These are phyloP conservation scores for Boletellus deceptivus DNA, from an alignment of 1,284 basidiomycete species.

Conservation along the genomic window DNA sequence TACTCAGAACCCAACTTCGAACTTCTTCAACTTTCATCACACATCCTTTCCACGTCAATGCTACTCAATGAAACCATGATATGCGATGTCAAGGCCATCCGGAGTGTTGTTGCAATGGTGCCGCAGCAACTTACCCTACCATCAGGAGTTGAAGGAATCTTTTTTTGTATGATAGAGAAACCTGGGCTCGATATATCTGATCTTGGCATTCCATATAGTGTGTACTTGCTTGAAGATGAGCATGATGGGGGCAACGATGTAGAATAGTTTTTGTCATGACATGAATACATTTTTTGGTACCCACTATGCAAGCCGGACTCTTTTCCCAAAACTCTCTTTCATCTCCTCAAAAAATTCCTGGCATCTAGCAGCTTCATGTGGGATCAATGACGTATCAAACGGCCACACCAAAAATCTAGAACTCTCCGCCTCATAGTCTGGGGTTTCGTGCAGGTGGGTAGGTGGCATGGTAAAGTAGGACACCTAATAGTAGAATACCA, in stretches of 20 bases:
- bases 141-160: neutral
- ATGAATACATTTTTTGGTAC: no score
- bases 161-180: constrained; percentile 13
- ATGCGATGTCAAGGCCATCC: constrained; percentile 6
- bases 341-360: no score
- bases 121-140: neutral
- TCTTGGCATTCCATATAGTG: constrained; percentile 5
- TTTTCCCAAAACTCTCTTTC: no score
- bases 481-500: no score
- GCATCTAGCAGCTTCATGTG: no score
- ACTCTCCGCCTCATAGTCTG: no score
- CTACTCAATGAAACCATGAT: neutral
- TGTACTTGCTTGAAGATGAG: constrained; percentile 3
- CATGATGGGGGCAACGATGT: neutral
- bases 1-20: constrained; percentile 3
- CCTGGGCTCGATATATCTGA: constrained; percentile 9
- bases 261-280: no score
- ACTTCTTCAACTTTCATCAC: constrained; percentile 6
- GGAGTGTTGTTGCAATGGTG: constrained; percentile 10
- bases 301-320: no score
- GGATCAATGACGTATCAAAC: no score
- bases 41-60: constrained; percentile 3
- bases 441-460: no score
- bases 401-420: no score
- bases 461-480: no score